These are phyloP conservation scores for Medicago ruthenica DNA, from an alignment of 306 rosid genomes.

Conservation along the genomic window DNA sequence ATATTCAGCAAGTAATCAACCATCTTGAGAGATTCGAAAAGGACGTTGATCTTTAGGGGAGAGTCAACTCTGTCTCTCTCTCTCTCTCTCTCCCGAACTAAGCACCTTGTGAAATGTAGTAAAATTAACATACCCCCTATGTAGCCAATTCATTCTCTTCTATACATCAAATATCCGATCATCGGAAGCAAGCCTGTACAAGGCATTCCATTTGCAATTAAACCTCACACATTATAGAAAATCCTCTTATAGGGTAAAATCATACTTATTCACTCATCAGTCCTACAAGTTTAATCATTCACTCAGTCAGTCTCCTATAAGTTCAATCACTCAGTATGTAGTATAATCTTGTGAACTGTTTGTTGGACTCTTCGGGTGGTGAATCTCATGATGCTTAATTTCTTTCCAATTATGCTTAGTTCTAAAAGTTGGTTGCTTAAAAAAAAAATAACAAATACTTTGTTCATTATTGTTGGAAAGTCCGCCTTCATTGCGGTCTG, in stretches of 20 bases:
- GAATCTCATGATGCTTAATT: not conserved
- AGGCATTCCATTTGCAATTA: too few relatives aligned
- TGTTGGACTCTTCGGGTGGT: not conserved
- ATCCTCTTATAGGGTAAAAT: not conserved
- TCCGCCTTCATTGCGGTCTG: too few relatives aligned
- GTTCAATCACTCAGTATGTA: not conserved
- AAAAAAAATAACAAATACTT: not conserved
- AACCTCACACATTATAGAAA: too few relatives aligned
- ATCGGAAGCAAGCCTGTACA: too few relatives aligned
- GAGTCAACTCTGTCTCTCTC: not conserved
- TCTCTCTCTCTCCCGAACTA: not conserved
- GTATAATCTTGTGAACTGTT: not conserved
- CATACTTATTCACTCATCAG: not conserved
- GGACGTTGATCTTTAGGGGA: not conserved
- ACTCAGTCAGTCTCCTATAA: not conserved
- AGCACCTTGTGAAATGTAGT: not conserved
- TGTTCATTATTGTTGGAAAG: too few relatives aligned
- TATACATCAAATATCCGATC: too few relatives aligned
- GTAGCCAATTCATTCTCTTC: too few relatives aligned
- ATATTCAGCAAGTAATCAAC: not conserved
- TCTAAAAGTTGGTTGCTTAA: not conserved
- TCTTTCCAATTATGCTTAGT: not conserved
- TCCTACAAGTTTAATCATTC: not conserved
- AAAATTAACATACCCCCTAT: not conserved
- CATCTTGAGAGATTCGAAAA: constrained; percentile 11